Evolutionary conservation across 108 stramenopile genomes (phyloP).

Genomic region (Nitzschia sp.): DNA sequence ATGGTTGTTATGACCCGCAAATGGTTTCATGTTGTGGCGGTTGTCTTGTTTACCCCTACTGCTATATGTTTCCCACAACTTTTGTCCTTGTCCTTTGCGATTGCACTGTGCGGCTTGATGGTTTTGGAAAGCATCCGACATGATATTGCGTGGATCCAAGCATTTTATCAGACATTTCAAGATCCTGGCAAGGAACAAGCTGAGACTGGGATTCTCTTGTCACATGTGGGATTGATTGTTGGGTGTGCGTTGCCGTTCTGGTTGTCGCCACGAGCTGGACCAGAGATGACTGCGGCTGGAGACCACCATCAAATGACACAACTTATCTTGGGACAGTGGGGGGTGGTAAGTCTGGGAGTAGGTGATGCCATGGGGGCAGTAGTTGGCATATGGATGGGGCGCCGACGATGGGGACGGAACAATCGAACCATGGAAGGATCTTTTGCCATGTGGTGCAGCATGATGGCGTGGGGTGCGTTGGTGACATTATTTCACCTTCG

Average conservation of each 20-base stretch:
- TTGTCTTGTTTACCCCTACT: conserved; percentile 67
- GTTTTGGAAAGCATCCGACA: conserved; percentile 63
- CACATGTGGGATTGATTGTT: conserved; percentile 69
- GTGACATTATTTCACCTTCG: background rate
- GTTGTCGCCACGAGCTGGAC: conserved; percentile 22
- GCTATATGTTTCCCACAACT: conserved; percentile 59
- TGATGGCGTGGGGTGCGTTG: conserved; percentile 20
- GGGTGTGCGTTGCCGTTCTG: conserved; percentile 80
- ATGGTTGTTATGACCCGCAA: conserved; percentile 27
- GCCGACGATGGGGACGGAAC: conserved; percentile 49
- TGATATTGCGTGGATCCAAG: conserved; percentile 20
- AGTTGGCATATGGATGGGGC: conserved; percentile 43
- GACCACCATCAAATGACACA: background rate
- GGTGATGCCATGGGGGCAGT: conserved; percentile 81
- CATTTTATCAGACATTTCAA: conserved; percentile 39
- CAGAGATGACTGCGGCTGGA: background rate
- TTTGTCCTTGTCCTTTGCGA: conserved; percentile 73
- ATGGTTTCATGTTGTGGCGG: conserved; percentile 80
- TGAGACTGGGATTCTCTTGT: conserved; percentile 53
- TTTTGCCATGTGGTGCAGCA: conserved; percentile 69
- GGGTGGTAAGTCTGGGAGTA: conserved; percentile 68
- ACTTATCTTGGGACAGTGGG: conserved; percentile 41
- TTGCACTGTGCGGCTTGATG: conserved; percentile 59
- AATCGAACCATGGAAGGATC: conserved; percentile 75
- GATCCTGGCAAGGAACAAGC: conserved; percentile 51